These are phyloP conservation scores for Picochlorum sp. DNA, from an alignment of 139 green algal species.

Conservation along the genomic window DNA sequence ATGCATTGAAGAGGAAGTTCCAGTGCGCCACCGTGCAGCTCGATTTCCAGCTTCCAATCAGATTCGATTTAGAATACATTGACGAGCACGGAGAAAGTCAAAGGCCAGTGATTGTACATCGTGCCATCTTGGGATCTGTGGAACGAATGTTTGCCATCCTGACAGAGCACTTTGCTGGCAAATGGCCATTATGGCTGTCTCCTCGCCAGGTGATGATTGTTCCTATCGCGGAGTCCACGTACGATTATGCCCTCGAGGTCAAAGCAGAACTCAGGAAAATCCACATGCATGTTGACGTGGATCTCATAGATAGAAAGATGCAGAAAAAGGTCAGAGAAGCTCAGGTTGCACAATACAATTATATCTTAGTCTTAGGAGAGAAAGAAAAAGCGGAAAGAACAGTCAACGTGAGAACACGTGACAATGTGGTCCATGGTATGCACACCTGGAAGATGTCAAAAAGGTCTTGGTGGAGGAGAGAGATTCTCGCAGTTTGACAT, in stretches of 20 bases:
- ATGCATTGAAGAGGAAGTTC: slow-evolving; percentile 91
- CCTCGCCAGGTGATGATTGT: slow-evolving; percentile 96
- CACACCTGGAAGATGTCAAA: slow-evolving; percentile 26
- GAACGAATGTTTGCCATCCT: slow-evolving; percentile 99
- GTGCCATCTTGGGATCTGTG: slow-evolving; percentile 88
- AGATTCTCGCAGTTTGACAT: slow-evolving; percentile 9
- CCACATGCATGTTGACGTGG: slow-evolving; percentile 67
- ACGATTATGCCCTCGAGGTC: slow-evolving; percentile 73
- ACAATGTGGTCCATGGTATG: slow-evolving; percentile 74
- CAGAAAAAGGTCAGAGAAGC: slow-evolving; percentile 97
- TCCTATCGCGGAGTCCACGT: slow-evolving; percentile 69
- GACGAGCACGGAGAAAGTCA: slow-evolving; percentile 46
- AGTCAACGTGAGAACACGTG: slow-evolving; percentile 91
- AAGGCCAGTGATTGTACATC: slow-evolving; percentile 93
- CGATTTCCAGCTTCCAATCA: slow-evolving; percentile 98
- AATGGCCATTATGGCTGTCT: slow-evolving; percentile 96
- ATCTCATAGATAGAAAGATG: slow-evolving; percentile 85
- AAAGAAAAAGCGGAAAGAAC: slow-evolving; percentile 54
- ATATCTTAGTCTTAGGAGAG: slow-evolving; percentile 92
- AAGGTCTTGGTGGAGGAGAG: slow-evolving; percentile 29
- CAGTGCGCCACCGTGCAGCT: slow-evolving; percentile 98
- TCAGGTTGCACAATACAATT: slow-evolving; percentile 95
- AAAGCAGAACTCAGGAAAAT: slow-evolving; percentile 45
- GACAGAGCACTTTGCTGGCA: slow-evolving; percentile 94
- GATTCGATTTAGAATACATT: slow-evolving; percentile 68